Evolutionary conservation across 768 basidiomycete genomes (phyloP).

Genomic region (Rhodotorula graminis): DNA sequence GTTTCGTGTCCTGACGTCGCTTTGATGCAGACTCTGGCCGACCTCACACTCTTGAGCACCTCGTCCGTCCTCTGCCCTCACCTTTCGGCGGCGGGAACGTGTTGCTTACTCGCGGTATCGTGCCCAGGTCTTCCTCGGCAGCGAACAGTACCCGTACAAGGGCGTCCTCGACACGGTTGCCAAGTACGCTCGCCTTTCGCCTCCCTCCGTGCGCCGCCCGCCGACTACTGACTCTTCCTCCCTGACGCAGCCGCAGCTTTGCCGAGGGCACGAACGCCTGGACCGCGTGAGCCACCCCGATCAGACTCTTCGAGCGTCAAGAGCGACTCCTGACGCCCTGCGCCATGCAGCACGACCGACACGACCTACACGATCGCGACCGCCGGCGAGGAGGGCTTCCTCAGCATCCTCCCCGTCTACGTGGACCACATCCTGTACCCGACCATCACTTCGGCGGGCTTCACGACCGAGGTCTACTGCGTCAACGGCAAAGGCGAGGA

Average conservation of each 20-base stretch:
- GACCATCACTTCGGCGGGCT: constrained; percentile 77
- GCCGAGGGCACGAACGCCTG: constrained; percentile 67
- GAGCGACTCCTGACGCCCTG: no score
- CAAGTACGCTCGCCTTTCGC: constrained; percentile 59
- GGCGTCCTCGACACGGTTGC: constrained; percentile 72
- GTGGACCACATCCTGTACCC: constrained; percentile 96
- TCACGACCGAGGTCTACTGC: constrained; percentile 66
- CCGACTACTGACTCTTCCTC: neutral
- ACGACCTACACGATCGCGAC: constrained; percentile 92
- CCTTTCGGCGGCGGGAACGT: neutral
- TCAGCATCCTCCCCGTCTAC: constrained; percentile 62
- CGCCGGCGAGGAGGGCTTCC: constrained; percentile 79
- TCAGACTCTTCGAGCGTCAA: no score
- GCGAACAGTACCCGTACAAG: constrained; percentile 90
- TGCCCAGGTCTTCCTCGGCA: constrained; percentile 75
- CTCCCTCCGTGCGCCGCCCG: constrained; percentile 57
- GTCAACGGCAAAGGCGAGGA: constrained; percentile 84
- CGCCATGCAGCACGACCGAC: constrained; percentile 46
- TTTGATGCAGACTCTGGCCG: constrained; percentile 81
- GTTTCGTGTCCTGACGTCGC: no score
- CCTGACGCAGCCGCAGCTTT: constrained; percentile 6
- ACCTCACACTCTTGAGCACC: constrained; percentile 95
- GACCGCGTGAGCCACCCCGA: constrained; percentile 58
- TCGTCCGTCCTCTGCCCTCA: constrained; percentile 44
- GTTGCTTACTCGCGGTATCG: constrained; percentile 11